phyloP scores from a whole-genome alignment of 2,329 filamentous ascomycete genomes.

The Orbilia oligospora region DNA sequence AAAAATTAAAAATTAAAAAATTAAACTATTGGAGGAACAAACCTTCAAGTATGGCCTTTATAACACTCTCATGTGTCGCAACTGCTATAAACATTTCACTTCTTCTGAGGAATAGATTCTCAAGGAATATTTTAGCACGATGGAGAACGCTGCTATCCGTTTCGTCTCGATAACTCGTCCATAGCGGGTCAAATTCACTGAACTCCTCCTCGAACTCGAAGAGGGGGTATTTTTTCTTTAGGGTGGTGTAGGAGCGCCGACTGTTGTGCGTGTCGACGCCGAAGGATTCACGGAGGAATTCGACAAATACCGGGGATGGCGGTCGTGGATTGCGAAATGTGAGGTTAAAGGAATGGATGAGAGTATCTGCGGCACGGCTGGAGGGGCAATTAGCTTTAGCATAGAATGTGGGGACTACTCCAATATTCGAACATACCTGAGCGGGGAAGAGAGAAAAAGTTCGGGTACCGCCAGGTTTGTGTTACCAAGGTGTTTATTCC shows the following conservation, averaged over 20 bases:
- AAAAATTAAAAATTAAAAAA: neutral
- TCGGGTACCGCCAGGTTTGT: slow-evolving; percentile 41
- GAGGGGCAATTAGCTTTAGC: neutral
- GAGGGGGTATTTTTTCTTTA: slow-evolving; percentile 55
- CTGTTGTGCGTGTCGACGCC: slow-evolving; percentile 58
- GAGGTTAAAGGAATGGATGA: slow-evolving; percentile 52
- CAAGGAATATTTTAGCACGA: slow-evolving; percentile 56
- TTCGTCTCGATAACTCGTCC: slow-evolving; percentile 56
- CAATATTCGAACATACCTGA: slow-evolving; percentile 38
- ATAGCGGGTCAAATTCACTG: slow-evolving; percentile 52
- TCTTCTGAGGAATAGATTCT: slow-evolving; percentile 51
- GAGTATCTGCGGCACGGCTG: slow-evolving; percentile 57
- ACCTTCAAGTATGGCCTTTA: slow-evolving; percentile 54
- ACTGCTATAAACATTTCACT: slow-evolving; percentile 42
- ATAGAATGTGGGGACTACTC: neutral
- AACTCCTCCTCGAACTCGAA: slow-evolving; percentile 58
- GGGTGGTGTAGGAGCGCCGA: slow-evolving; percentile 47
- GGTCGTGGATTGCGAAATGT: slow-evolving; percentile 38
- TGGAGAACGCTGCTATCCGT: slow-evolving; percentile 45
- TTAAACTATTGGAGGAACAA: neutral
- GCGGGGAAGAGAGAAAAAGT: slow-evolving; percentile 55
- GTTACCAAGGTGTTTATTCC: slow-evolving; percentile 45
- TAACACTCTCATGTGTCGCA: slow-evolving; percentile 53
- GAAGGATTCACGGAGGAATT: slow-evolving; percentile 57
- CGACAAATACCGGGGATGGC: slow-evolving; percentile 53